Base-by-base conservation (phyloP, 441 rosid genomes). In the Euphorbia celastroides region DNA sequence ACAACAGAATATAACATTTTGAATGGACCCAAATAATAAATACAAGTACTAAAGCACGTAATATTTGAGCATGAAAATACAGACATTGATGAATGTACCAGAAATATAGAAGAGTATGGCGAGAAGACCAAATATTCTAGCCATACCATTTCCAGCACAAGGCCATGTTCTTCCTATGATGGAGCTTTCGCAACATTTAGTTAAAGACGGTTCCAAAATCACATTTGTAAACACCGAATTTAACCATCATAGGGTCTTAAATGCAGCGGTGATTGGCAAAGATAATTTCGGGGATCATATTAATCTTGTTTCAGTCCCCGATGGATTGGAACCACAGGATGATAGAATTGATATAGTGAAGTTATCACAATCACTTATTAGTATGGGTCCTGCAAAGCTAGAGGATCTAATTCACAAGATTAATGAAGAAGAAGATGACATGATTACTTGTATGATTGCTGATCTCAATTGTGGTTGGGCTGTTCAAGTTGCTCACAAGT, bases 261-360 rank as follows among this genome's bases (percentile, higher is more conserved):
- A 56, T 8, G n/a, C n/a, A 28, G n/a, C n/a, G 17, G 0, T 25
- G 17, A 26, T 1, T 23, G 31, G 30, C 2, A 59, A 59, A 16
- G 46, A 52, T 8, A 8, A 14, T 22, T 1, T 52, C 14, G 30
- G 31, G 13, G 28, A 38, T 17, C 36, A 27, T 2, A 72, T 72
- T 41, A 28, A 9, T 51, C 51, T 72, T 1, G 56, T 72, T 17
- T 72, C 70, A 17, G 19, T 72, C 12, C 78, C 81, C 0, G 81
- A 80, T 41, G 81, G 84, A 38, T 2, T 75, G 66, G 78, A 57
- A 9, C 65, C 57, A 0, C 27, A 52, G 54, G 82, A 71, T 14
- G 75, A 78, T 20, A 66, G 80, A 57, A 76, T 73, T 36, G 70
- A 81, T 0, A 11, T 78, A 0, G 72, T 34, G n/a, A 78, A 62